Evolutionary conservation across 768 basidiomycete genomes (phyloP), one percentile per base, ranked within the genome.

Genomic region (Omphalotus guepiniiformis): DNA sequence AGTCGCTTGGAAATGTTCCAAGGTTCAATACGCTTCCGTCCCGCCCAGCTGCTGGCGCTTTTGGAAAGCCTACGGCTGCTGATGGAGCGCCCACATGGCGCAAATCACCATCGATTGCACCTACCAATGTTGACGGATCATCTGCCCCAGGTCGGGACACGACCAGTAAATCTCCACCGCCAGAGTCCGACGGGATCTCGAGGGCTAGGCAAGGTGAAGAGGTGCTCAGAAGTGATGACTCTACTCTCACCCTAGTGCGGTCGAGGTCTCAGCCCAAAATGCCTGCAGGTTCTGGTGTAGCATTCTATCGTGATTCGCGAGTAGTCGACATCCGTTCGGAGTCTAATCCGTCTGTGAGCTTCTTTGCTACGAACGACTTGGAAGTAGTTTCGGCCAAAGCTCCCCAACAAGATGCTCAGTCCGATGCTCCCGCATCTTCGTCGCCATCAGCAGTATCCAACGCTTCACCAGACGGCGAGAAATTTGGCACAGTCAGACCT

Each of bases 331-430:
- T 75, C 26, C 71, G 69, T 48, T 66, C 67, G 29, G 76, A 80
- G 55, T 55, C 72, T 3, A 75, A 72, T 46, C 60, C 71, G 13
- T 53, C 71, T 8, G 85, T 90, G 48, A 82, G 78, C 52, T 93
- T 93, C 67, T 87, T 82, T 39, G 85, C 92, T 37, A 77, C 70
- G 47, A 91, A 88, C 57, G 90, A 92, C 63, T 59, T 92, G 44
- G 88, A 89, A 36, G 73, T 39, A 39, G 34, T 36, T 16, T 47
- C 46, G 22, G 35, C n/a, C 9, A 21, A 32, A 18, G 6, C 71
- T 40, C 51, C 60, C n/a, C 51, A 42, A 39, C 55, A 56, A 45
- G 49, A 38, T 29, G 55, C 57, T 32, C 63, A 55, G 49, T 54
- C 50, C 9, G 12, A 22, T n/a, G 11, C 21, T 32, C 35, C 34